Evolutionary conservation across 179 eudicot species (phyloP).

Genomic region (Corrigiola litoralis): DNA sequence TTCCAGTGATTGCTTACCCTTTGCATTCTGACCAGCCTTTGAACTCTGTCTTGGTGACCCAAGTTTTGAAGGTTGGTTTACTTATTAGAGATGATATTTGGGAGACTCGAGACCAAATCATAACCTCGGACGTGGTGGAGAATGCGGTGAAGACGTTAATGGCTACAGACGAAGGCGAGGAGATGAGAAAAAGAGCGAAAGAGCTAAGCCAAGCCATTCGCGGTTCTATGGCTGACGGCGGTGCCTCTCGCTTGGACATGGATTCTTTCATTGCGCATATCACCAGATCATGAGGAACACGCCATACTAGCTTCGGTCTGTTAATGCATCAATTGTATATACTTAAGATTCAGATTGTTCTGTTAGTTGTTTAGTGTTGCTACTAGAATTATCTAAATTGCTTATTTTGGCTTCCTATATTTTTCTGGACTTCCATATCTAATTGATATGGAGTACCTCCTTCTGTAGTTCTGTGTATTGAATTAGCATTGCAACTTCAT

Average conservation of each 20-base stretch:
- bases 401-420: too few species aligned
- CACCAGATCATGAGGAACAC: slow-evolving; percentile 19
- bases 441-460: too few species aligned
- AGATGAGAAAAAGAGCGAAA: slow-evolving; percentile 35
- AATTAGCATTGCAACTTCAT: too few species aligned
- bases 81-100: slow-evolving; percentile 29
- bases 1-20: slow-evolving; percentile 9
- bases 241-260: slow-evolving; percentile 31
- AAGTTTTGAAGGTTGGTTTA: slow-evolving; percentile 30
- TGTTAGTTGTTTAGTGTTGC: too few species aligned
- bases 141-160: slow-evolving; percentile 36
- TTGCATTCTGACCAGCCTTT: slow-evolving; percentile 6
- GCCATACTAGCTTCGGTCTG: too few species aligned
- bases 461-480: too few species aligned
- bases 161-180: slow-evolving; percentile 38
- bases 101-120: slow-evolving; percentile 24
- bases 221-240: slow-evolving; percentile 30
- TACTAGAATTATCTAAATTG: too few species aligned
- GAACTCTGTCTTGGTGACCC: slow-evolving; percentile 36
- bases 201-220: slow-evolving; percentile 18
- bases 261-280: slow-evolving; percentile 47
- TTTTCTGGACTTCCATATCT: too few species aligned
- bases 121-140: slow-evolving; percentile 17
- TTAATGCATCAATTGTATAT: too few species aligned
- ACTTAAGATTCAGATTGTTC: too few species aligned